These are phyloP conservation scores for Nitzschia sp. DNA, from an alignment of 108 stramenopile species.

Conservation along the genomic window DNA sequence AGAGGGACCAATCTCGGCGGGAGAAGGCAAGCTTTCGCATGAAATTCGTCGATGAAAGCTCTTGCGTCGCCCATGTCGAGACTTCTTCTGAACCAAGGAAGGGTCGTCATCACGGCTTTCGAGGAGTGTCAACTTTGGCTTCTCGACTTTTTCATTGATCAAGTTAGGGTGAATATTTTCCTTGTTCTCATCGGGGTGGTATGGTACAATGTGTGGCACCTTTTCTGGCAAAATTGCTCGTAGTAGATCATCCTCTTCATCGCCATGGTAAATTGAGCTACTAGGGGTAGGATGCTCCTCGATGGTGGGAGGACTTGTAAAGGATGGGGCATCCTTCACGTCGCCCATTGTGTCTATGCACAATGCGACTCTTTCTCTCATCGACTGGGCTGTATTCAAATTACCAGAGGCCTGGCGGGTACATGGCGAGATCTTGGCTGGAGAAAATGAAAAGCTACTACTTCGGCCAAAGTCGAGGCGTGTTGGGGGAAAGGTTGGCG, in stretches of 20 bases:
- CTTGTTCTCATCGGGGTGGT: not conserved
- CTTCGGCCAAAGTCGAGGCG: not conserved
- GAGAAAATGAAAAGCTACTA: slow-evolving; percentile 4
- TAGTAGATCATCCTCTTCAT: not conserved
- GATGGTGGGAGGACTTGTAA: not conserved
- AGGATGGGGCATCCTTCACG: not conserved
- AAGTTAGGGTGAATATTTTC: not conserved
- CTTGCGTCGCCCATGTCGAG: not conserved
- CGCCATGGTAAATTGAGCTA: not conserved
- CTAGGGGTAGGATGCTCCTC: not conserved
- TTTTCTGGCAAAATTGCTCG: not conserved
- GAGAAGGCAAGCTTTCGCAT: slow-evolving; percentile 7
- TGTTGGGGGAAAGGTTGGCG: slow-evolving; percentile 4
- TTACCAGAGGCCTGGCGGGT: too few relatives aligned
- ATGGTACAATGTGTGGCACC: not conserved
- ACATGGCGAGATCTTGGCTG: not conserved
- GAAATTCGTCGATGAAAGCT: slow-evolving; percentile 20
- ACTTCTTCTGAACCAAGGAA: not conserved
- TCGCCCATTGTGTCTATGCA: not conserved
- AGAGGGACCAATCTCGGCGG: slow-evolving; percentile 5
- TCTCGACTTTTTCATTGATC: not conserved
- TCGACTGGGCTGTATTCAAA: not conserved
- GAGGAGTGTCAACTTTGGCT: not conserved
- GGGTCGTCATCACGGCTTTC: not conserved
- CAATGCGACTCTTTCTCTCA: not conserved